Conservation (phyloP, 306 rosid species). For the Vigna angularis region DNA sequence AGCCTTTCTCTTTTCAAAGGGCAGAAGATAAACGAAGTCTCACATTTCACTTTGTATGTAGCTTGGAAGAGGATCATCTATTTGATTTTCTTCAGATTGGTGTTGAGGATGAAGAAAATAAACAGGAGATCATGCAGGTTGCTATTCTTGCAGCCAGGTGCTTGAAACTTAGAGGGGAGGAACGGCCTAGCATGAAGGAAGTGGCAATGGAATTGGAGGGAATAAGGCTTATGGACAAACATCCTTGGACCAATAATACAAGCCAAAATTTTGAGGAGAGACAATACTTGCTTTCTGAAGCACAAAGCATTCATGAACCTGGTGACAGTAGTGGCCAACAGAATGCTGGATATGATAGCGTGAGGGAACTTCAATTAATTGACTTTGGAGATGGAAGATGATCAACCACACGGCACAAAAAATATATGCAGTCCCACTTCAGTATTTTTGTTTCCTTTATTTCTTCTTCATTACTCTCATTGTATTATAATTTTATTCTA, state of each 20-base stretch:
- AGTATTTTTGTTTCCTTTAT: too few relatives aligned
- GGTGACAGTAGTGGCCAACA: not conserved
- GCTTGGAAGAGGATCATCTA: constrained; percentile 34
- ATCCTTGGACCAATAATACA: not conserved
- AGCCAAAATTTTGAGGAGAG: not conserved
- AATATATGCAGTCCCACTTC: too few relatives aligned
- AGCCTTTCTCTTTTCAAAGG: constrained; percentile 33
- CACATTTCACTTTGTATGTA: constrained; percentile 19
- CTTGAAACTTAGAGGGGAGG: not conserved
- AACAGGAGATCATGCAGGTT: not conserved
- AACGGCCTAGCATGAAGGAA: constrained; percentile 5
- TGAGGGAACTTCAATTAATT: not conserved
- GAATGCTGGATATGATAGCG: not conserved
- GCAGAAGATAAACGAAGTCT: constrained; percentile 38
- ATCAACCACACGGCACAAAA: not conserved
- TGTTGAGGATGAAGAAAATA: not conserved
- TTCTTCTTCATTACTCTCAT: too few relatives aligned
- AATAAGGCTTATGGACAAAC: not conserved
- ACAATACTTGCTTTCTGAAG: not conserved
- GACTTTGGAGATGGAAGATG: constrained; percentile 25
- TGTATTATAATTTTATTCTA: too few relatives aligned
- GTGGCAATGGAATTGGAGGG: not conserved
- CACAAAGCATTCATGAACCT: not conserved
- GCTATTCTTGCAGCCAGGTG: not conserved
- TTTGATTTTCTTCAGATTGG: constrained; percentile 37